Conservation (phyloP, 2,329 filamentous ascomycete genomes). For the Colletotrichum lindemuthianum region DNA sequence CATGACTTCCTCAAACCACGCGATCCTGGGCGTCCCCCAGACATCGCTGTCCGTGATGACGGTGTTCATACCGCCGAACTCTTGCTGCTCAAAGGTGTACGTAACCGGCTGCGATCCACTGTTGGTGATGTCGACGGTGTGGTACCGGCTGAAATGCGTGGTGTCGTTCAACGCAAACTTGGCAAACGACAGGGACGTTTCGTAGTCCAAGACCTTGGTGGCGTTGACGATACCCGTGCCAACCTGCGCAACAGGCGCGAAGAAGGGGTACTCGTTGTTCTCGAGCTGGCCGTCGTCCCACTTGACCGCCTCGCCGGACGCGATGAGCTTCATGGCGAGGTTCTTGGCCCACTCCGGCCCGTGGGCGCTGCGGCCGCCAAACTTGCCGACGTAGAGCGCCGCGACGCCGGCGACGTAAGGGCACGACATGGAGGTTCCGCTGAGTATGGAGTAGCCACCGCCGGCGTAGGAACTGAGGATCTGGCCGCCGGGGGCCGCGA, state of each 20-base stretch:
- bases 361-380: conserved; percentile 50
- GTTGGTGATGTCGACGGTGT: conserved; percentile 47
- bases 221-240: conserved; percentile 55
- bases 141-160: conserved; percentile 45
- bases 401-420: conserved; percentile 54
- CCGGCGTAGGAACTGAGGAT: conserved; percentile 53
- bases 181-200: conserved; percentile 48
- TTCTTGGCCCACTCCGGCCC: conserved; percentile 44
- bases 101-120: conserved; percentile 45
- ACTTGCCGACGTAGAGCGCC: conserved; percentile 45
- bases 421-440: conserved; percentile 59
- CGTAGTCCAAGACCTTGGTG: conserved; percentile 51
- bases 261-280: conserved; percentile 34
- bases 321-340: conserved; percentile 47
- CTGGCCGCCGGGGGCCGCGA: conserved; percentile 50
- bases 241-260: conserved; percentile 49
- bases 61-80: conserved; percentile 40
- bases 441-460: conserved; percentile 50
- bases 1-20: conserved; percentile 25
- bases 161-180: conserved; percentile 57
- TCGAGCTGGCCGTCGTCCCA: conserved; percentile 24
- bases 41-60: conserved; percentile 14
- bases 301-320: conserved; percentile 45
- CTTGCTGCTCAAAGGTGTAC: conserved; percentile 44
- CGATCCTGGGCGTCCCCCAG: conserved; percentile 34